phyloP scores from a whole-genome alignment of 495 filamentous ascomycete genomes.

The Neurospora africana region DNA sequence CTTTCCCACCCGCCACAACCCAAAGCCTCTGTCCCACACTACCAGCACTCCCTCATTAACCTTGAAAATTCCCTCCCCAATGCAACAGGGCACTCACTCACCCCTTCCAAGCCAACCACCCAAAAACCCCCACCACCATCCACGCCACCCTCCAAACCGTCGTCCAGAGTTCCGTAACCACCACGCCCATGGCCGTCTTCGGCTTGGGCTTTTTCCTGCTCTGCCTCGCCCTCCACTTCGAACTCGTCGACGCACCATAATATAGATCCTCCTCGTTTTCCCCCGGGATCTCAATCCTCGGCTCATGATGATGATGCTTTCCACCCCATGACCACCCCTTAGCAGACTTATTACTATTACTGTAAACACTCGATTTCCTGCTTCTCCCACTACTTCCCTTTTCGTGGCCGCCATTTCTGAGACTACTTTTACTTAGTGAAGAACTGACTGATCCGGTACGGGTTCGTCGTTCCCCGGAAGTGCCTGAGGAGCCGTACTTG shows the following conservation, averaged over 20 bases:
- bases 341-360: background rate
- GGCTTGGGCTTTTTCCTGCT: slow-evolving; percentile 3
- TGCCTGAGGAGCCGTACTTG: slow-evolving; percentile 5
- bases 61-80: background rate
- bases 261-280: slow-evolving; percentile 25
- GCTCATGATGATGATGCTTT: slow-evolving; percentile 9
- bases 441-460: slow-evolving; percentile 10
- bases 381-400: slow-evolving; percentile 5
- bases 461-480: slow-evolving; percentile 9
- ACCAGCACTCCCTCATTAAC: background rate
- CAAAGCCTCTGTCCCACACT: accelerated
- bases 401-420: background rate
- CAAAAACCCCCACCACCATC: slow-evolving; percentile 35
- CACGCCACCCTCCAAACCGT: slow-evolving; percentile 32
- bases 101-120: slow-evolving; percentile 29
- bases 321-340: background rate
- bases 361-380: background rate
- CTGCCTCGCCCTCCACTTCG: slow-evolving; percentile 21
- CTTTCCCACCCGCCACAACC: background rate
- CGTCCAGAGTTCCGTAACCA: slow-evolving; percentile 36
- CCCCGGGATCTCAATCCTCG: slow-evolving; percentile 33
- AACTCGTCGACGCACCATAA: slow-evolving; percentile 10
- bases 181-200: slow-evolving; percentile 14
- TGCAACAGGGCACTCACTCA: slow-evolving; percentile 5
- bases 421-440: slow-evolving; percentile 2